Percentiles rank a stretch among this genome's conserved stretches.
These are phyloP conservation scores for Elaeis guineensis DNA, from an alignment of 176 grass and related monocot species.

Conservation along the genomic window DNA sequence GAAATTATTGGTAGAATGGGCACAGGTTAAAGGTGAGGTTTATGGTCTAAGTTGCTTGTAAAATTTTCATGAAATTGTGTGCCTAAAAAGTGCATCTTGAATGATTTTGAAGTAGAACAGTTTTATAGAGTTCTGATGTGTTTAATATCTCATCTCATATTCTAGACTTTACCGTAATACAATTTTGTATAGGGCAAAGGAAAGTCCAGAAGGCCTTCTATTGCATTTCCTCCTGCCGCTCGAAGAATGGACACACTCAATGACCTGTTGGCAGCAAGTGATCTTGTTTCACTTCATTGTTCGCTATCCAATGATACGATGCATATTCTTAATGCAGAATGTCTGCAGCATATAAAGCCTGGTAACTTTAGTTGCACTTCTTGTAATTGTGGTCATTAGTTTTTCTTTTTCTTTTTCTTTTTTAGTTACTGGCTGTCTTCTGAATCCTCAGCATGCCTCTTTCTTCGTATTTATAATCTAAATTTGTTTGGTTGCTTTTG, in stretches of 20 bases:
- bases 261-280: conserved; percentile 86
- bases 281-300: conserved; percentile 94
- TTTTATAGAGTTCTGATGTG: background rate
- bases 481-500: too few relatives aligned
- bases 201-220: conserved; percentile 50
- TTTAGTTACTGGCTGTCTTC: background rate
- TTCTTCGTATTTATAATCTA: background rate
- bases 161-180: too few relatives aligned
- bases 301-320: conserved; percentile 76
- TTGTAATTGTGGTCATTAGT: background rate
- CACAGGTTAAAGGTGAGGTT: too few relatives aligned
- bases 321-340: conserved; percentile 80
- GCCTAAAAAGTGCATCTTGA: too few relatives aligned
- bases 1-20: too few relatives aligned
- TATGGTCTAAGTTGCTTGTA: too few relatives aligned
- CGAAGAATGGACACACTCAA: conserved; percentile 98
- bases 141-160: conserved; percentile 4
- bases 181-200: conserved; percentile 37
- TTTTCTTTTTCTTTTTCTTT: conserved; percentile 1
- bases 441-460: background rate
- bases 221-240: conserved; percentile 79
- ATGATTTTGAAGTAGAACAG: too few relatives aligned
- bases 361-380: conserved; percentile 30
- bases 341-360: conserved; percentile 78
- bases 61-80: too few relatives aligned